Base-by-base conservation (phyloP, 495 filamentous ascomycete genomes). In the Cairneyella variabilis region DNA sequence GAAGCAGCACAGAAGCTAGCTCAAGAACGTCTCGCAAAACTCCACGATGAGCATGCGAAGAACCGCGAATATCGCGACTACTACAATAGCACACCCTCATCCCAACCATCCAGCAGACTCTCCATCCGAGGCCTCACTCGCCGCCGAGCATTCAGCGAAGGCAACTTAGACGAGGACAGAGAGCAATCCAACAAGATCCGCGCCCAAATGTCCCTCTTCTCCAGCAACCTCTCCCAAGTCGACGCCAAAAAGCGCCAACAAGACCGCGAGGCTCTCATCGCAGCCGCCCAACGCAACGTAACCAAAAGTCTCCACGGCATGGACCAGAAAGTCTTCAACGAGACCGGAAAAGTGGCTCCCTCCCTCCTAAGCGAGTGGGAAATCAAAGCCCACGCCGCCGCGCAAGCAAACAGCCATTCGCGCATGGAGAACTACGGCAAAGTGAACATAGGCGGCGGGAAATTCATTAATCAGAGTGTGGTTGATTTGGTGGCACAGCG, bases 1-100 rank as follows among this genome's bases (percentile, higher is more conserved):
- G 89, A 92, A 53, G 83, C 86, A 2, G 91, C 91, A 0, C 87
- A 91, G 62, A 90, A 85, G 60, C 79, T 91, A 36, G 91, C 91
- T 2, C 78, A 85, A 52, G 88, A 93, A 63, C 87, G 90, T 26
- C 73, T 97, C 12, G 84, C 88, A 0, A 89, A 82, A 59, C 80
- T 96, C 57, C 79, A 89, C 14, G 78, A 89, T 53, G 84, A 92
- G 58, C 77, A 85, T 57, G 74, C 75, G 7, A 66, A 67, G 48
- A 71, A 73, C 43, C 61, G 70, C 1, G 74, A 77, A 5, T 85
- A 88, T 54, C 78, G 85, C 34, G 78, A 83, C 20, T 88, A 95
- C 65, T 93, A 95, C 62, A 84, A 85, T 11, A 20, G 36, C 3
- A 78, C 80, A 39, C 66, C 73, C 1, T 77, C 80, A 39, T 66